A percentile compares a stretch with the other conserved stretches of the same genome.
phyloP scores from a whole-genome alignment of 495 filamentous ascomycete genomes.

The Penicillium mononematosum region DNA sequence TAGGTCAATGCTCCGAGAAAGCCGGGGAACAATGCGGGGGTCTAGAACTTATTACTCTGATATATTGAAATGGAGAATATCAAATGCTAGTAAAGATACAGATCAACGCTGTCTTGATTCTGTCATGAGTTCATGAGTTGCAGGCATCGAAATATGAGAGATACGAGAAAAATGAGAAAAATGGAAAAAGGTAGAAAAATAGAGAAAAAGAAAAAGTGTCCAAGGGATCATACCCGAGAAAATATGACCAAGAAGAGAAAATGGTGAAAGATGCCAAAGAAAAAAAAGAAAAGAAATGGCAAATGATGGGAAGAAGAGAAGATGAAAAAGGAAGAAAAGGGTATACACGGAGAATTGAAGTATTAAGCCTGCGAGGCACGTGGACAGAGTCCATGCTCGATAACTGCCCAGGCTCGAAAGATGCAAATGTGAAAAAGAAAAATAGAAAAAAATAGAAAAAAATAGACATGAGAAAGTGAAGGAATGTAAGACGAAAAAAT shows the following conservation, averaged over 20 bases:
- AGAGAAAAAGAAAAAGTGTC: not conserved
- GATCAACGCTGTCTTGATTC: slow-evolving; percentile 19
- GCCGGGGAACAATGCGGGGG: slow-evolving; percentile 9
- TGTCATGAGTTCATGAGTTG: slow-evolving; percentile 21
- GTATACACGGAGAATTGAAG: slow-evolving; percentile 34
- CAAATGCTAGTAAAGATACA: slow-evolving; percentile 1
- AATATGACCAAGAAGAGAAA: slow-evolving; percentile 18
- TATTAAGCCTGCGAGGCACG: slow-evolving; percentile 27
- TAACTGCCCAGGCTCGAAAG: slow-evolving; percentile 30
- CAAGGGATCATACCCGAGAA: slow-evolving; percentile 4
- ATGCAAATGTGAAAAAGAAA: not conserved
- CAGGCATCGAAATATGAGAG: not conserved
- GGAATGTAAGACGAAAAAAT: slow-evolving; percentile 4
- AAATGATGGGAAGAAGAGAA: slow-evolving; percentile 1
- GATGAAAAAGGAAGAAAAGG: slow-evolving; percentile 19
- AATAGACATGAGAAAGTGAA: slow-evolving; percentile 14
- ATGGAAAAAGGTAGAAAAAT: not conserved
- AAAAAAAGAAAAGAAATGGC: slow-evolving; percentile 7
- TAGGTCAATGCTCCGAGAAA: slow-evolving; percentile 11
- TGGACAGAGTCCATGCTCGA: slow-evolving; percentile 17
- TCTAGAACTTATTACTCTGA: too few relatives aligned
- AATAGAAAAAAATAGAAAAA: slow-evolving; percentile 8
- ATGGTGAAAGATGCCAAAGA: slow-evolving; percentile 13
- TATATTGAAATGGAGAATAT: not conserved
- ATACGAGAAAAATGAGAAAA: not conserved